Base-by-base conservation (phyloP, 169 alveolate genomes). In the Plasmodium coatneyi region DNA sequence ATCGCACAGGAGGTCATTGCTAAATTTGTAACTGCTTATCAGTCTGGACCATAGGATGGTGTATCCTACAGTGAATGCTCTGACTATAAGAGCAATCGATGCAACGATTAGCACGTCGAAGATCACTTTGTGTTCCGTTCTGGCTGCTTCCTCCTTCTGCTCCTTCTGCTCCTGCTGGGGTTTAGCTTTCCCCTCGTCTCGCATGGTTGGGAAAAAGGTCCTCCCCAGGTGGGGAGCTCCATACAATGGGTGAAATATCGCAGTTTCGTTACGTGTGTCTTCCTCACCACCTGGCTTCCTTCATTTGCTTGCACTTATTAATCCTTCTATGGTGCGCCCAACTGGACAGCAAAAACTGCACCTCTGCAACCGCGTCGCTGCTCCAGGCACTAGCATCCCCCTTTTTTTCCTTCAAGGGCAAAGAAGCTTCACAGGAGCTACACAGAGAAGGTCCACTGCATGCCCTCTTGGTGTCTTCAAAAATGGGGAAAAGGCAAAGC, bases 21-120 rank as follows among this genome's bases (percentile, higher is more conserved):
- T 91, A 32, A 56, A 91, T 74, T 91, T 91, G 66, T 91, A 91
- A 30, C 52, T 70, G 5, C 16, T 91, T 66, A 91, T 91, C 28
- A 74, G 14, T 81, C 32, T 70, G 25, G 86, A 71, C 91, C 92
- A 91, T 66, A 91, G 12, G 36, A 91, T 71, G 28, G 95, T 91
- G 66, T 91, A 80, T 46, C 52, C 60, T 41, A 54, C 36, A 41
- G 92, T 80, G 39, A 80, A 74, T 46, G 76, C 43, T 49, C 92
- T 22, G 54, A 66, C 71, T 14, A 82, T 25, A 14, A 70, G 32
- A 1, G 81, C 78, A 32, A 43, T 71, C 14, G 32, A 7, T 71
- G 32, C 54, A 39, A 81, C 10, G 76, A 34, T 32, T 25, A 82
- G 25, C 39, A 91, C 32, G 74, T 52, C 56, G 46, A 2, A 2